Evolutionary conservation across 2,329 filamentous ascomycete genomes (phyloP), one percentile per base, ranked within the genome.

Genomic region (Cladosporium colombiae): DNA sequence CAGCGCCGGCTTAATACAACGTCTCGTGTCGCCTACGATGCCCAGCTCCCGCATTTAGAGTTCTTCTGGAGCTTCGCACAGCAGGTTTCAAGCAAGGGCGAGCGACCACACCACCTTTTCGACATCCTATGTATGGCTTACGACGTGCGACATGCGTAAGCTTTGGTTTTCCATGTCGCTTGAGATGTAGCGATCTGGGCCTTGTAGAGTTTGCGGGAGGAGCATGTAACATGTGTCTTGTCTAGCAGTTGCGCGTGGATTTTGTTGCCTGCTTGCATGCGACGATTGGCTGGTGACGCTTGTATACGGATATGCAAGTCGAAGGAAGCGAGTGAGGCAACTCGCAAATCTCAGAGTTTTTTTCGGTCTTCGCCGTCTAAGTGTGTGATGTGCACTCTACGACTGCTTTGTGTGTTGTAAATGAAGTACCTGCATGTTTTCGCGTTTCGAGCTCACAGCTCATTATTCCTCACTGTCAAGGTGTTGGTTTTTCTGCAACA

Each of bases 81-180:
- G 29, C 52, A 55, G n/a, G 25, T 53, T n/a, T 33, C 52, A 33
- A 55, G 31, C 52, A 55, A 21, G 52, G 52, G n/a, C n/a, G 40
- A 46, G n/a, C n/a, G 8, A 46, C 40, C 40, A 21, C 40, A 46
- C 40, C 40, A 46, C 40, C n/a, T 46, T 13, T 2, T 23, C n/a
- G 40, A 7, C 7, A 46, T 21, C 10, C n/a, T 21, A 46, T 21
- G 40, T 46, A 46, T 21, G 23, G 40, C n/a, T 46, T 46, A 46
- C 40, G 40, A 18, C 10, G 40, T 13, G 40, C 10, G 40, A 46
- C 40, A 46, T 46, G 40, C n/a, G 40, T 46, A 46, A 46, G 40
- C 40, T 46, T 46, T 8, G 40, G n/a, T 11, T 11, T 46, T 5
- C 40, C n/a, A 21, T 46, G 8, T 13, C n/a, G 8, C 40, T 46